Evolutionary conservation across 2,329 filamentous ascomycete species (phyloP).

Genomic region (Colletotrichum sp.): DNA sequence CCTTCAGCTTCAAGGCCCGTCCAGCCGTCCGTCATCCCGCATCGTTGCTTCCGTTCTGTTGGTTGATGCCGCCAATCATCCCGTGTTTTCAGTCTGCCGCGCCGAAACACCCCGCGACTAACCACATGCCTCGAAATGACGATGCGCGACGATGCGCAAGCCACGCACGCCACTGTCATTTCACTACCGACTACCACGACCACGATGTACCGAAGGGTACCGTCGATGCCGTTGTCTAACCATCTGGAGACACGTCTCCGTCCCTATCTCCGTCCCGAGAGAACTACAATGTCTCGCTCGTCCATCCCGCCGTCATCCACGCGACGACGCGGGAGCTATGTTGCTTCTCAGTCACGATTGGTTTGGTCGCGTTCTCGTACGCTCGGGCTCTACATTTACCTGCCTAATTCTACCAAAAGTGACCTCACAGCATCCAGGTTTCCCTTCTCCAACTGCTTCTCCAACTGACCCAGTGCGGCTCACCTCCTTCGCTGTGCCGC

Average conservation of each 20-base stretch:
- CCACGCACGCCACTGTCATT: constrained; percentile 11
- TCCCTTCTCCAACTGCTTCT: background rate
- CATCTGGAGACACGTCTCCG: background rate
- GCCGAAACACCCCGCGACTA: background rate
- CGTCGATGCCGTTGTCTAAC: background rate
- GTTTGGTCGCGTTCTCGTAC: background rate
- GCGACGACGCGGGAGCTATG: background rate
- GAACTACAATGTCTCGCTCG: background rate
- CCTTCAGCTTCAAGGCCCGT: background rate
- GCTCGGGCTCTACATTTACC: background rate
- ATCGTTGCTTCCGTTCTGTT: background rate
- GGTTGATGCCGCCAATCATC: background rate
- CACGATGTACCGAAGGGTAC: background rate
- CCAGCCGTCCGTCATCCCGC: background rate
- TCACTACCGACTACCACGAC: background rate
- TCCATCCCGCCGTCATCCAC: background rate
- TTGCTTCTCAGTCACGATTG: background rate
- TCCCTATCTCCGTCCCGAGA: background rate
- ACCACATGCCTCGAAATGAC: constrained; percentile 8
- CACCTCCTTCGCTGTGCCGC: background rate
- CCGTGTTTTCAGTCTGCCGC: background rate
- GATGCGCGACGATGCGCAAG: constrained; percentile 20
- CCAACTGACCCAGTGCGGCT: background rate
- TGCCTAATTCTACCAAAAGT: background rate
- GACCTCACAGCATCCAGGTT: background rate